A percentile compares a stretch with the other conserved stretches of the same genome.
phyloP scores from a whole-genome alignment of 106 monocot genomes.

The Cymbidium sinense region DNA sequence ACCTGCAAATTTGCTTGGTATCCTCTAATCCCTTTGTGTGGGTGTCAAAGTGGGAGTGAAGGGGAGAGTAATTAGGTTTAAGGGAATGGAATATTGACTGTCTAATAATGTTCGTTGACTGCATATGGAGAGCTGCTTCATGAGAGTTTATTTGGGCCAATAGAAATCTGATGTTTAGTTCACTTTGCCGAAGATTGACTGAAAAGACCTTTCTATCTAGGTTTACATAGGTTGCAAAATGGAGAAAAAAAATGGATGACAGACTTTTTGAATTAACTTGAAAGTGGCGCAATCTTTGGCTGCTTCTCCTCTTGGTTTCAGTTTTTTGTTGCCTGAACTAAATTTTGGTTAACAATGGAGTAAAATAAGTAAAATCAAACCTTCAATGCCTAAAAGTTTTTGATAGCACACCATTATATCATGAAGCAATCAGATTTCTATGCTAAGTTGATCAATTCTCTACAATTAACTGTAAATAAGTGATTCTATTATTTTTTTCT shows the following conservation, averaged over 20 bases:
- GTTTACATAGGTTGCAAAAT: not conserved
- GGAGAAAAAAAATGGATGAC: not conserved
- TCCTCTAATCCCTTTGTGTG: not conserved
- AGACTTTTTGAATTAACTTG: not conserved
- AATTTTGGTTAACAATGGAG: not conserved
- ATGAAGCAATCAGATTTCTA: not conserved
- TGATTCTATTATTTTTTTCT: too few relatives aligned
- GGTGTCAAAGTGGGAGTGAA: not conserved
- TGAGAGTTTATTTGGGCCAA: not conserved
- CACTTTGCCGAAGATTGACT: not conserved
- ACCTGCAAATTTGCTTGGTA: not conserved
- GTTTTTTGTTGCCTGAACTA: not conserved
- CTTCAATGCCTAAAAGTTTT: too few relatives aligned
- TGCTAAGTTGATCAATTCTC: not conserved
- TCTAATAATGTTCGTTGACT: not conserved
- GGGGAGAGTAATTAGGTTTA: not conserved
- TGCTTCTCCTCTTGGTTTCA: not conserved
- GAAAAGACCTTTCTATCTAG: not conserved
- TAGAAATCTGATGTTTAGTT: not conserved
- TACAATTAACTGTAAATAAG: too few relatives aligned
- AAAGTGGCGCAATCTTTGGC: not conserved
- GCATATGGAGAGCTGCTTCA: not conserved
- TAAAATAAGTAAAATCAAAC: not conserved
- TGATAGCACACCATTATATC: not conserved
- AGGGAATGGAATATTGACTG: conserved; percentile 1